These are phyloP conservation scores for Rhododendron griersonianum DNA, from an alignment of 148 eudicot species.

Conservation along the genomic window DNA sequence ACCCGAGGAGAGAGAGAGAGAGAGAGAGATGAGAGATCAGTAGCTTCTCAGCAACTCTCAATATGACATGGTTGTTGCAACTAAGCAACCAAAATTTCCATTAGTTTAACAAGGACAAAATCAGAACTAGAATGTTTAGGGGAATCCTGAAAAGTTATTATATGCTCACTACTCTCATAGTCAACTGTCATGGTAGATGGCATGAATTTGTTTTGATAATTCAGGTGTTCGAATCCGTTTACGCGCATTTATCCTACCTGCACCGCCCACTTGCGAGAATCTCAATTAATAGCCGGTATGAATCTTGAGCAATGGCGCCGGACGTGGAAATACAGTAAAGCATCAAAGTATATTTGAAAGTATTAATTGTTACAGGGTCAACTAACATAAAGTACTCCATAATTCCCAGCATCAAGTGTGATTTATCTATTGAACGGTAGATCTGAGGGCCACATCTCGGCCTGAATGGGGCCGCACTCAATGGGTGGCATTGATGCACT, in stretches of 20 bases:
- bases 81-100: constrained; percentile 17
- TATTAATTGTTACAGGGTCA: background rate
- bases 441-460: background rate
- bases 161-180: background rate
- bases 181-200: background rate
- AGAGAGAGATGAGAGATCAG: constrained; percentile 6
- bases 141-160: background rate
- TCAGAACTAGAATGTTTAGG: constrained; percentile 9
- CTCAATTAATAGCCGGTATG: background rate
- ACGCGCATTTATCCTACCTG: too few species aligned
- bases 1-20: background rate
- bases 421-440: background rate
- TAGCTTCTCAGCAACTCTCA: constrained; percentile 20
- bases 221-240: too few species aligned
- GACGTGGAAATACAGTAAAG: background rate
- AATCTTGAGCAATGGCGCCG: background rate
- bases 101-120: background rate
- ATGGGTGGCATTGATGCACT: background rate
- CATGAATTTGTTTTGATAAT: background rate
- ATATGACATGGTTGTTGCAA: constrained; percentile 22
- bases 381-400: background rate
- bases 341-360: background rate
- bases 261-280: background rate
- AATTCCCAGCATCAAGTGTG: background rate
- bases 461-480: background rate